Percentiles rank a stretch among this genome's conserved stretches.
These are phyloP conservation scores for Exophiala aquamarina DNA, from an alignment of 2,329 filamentous ascomycete species.

Conservation along the genomic window DNA sequence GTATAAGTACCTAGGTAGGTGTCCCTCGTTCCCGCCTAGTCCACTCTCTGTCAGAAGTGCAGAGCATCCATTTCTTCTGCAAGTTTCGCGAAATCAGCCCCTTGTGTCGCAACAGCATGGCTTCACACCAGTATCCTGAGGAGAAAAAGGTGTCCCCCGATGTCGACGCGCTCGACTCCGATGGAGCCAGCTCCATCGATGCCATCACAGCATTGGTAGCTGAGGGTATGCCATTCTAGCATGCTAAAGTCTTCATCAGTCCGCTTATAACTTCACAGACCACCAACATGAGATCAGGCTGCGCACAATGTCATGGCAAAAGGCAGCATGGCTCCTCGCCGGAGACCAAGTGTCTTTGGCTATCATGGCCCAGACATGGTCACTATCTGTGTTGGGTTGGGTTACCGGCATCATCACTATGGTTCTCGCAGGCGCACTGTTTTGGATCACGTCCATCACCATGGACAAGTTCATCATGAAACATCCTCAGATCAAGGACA, in stretches of 20 bases:
- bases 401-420: conserved; percentile 50
- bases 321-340: conserved; percentile 48
- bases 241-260: neutral
- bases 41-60: too few relatives aligned
- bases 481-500: conserved; percentile 50
- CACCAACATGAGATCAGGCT: conserved; percentile 53
- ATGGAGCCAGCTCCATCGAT: conserved; percentile 10
- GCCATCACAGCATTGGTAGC: conserved; percentile 31
- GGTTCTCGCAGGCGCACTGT: conserved; percentile 45
- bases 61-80: too few relatives aligned
- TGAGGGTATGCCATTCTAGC: conserved; percentile 28
- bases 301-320: conserved; percentile 55
- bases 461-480: conserved; percentile 57
- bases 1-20: too few relatives aligned
- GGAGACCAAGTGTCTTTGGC: conserved; percentile 54
- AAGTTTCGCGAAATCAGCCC: neutral
- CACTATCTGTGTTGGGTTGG: conserved; percentile 49
- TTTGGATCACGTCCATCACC: conserved; percentile 53
- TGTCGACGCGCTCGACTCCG: conserved; percentile 2
- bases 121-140: neutral
- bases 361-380: conserved; percentile 55
- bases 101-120: neutral
- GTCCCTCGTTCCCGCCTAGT: too few relatives aligned
- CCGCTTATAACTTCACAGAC: conserved; percentile 30
- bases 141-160: neutral